A percentile compares a stretch with the other conserved stretches of the same genome.
Conservation (phyloP, 805 yeast species). For the Kockiozyma suomiensis region DNA sequence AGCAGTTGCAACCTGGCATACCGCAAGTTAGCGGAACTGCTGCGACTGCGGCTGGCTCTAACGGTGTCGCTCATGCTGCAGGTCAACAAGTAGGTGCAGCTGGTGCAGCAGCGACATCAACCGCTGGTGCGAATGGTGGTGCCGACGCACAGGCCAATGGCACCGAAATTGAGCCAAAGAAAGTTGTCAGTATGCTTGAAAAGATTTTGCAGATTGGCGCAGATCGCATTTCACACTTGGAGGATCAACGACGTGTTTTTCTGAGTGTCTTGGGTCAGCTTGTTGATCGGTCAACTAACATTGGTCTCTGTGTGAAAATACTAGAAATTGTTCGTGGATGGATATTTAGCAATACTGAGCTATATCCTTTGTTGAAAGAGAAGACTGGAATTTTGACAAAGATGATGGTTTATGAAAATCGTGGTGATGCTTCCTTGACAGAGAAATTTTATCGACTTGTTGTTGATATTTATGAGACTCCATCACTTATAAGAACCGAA, state of each 20-base stretch:
- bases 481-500: conserved; percentile 76
- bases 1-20: conserved; percentile 37
- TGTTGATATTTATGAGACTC: conserved; percentile 82
- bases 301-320: conserved; percentile 70
- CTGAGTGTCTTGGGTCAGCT: conserved; percentile 83
- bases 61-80: conserved; percentile 11
- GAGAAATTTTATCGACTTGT: conserved; percentile 83
- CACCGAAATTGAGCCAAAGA: conserved; percentile 71
- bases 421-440: conserved; percentile 79
- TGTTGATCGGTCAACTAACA: conserved; percentile 84
- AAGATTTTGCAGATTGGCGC: conserved; percentile 77
- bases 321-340: conserved; percentile 79
- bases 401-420: conserved; percentile 87
- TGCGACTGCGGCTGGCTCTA: conserved; percentile 6
- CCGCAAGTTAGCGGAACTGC: conserved; percentile 17
- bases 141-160: conserved; percentile 22
- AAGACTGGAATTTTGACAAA: conserved; percentile 91
- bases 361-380: conserved; percentile 93
- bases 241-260: conserved; percentile 91
- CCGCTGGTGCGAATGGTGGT: conserved; percentile 2
- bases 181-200: conserved; percentile 74
- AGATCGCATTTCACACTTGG: conserved; percentile 78
- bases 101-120: conserved; percentile 8
- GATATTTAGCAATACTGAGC: conserved; percentile 81
- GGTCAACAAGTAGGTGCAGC: conserved; percentile 5